phyloP scores from a whole-genome alignment of 306 rosid genomes.

The Echinosophora koreensis region DNA sequence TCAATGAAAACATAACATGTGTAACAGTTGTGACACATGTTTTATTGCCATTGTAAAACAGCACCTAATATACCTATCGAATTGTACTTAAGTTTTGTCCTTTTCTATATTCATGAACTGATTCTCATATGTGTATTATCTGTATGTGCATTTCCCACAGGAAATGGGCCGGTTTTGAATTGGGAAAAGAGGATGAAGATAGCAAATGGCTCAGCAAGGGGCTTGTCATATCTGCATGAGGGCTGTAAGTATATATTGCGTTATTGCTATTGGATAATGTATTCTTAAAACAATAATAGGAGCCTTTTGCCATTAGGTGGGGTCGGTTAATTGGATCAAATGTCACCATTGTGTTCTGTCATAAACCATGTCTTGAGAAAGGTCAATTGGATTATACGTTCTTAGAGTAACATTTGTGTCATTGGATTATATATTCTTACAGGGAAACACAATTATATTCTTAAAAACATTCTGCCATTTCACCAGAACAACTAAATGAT shows the following conservation, averaged over 20 bases:
- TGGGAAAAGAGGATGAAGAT: conserved; percentile 85
- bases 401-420: conserved; percentile 2
- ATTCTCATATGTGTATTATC: conserved; percentile 22
- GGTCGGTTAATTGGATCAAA: too few species aligned
- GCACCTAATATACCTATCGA: too few species aligned
- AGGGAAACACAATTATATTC: neutral
- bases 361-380: too few species aligned
- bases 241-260: conserved; percentile 68
- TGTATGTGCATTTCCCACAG: conserved; percentile 52
- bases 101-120: neutral
- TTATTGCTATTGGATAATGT: neutral
- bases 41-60: too few species aligned
- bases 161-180: conserved; percentile 68
- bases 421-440: neutral
- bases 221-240: conserved; percentile 88
- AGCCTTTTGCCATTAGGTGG: too few species aligned
- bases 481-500: conserved; percentile 2
- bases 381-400: too few species aligned
- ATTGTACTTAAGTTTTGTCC: too few species aligned
- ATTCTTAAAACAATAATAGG: neutral
- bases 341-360: too few species aligned
- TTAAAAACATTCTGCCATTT: conserved; percentile 5
- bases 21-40: too few species aligned
- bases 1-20: too few species aligned
- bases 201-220: conserved; percentile 93